Percentiles rank a stretch among this genome's conserved stretches.
These are phyloP conservation scores for Aspergillus sp. DNA, from an alignment of 2,329 filamentous ascomycete species.

Conservation along the genomic window DNA sequence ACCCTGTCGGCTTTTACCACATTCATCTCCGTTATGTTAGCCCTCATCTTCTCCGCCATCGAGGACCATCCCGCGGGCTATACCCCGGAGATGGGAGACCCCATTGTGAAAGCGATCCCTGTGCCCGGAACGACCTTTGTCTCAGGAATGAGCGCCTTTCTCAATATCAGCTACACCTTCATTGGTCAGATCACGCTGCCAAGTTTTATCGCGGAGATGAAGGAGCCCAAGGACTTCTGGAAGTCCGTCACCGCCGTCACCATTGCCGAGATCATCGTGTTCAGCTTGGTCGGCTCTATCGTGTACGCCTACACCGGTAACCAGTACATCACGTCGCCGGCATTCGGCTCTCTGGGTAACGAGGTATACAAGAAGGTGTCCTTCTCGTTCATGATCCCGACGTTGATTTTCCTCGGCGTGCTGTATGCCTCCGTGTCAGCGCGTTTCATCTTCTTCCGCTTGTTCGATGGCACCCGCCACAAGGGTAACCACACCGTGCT, in stretches of 20 bases:
- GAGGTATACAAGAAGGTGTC: slow-evolving; percentile 79
- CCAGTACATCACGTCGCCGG: slow-evolving; percentile 83
- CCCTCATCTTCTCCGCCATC: slow-evolving; percentile 77
- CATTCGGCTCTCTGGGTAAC: slow-evolving; percentile 79
- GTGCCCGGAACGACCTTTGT: slow-evolving; percentile 75
- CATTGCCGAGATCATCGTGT: slow-evolving; percentile 82
- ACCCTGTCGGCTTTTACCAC: slow-evolving; percentile 83
- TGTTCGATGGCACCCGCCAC: slow-evolving; percentile 79
- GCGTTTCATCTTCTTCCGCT: slow-evolving; percentile 87
- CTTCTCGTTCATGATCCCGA: slow-evolving; percentile 95
- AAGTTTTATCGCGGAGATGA: slow-evolving; percentile 96
- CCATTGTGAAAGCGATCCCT: slow-evolving; percentile 69
- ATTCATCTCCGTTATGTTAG: slow-evolving; percentile 82
- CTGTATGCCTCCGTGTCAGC: slow-evolving; percentile 88
- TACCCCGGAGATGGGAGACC: slow-evolving; percentile 60
- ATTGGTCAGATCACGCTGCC: slow-evolving; percentile 94
- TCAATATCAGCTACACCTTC: slow-evolving; percentile 96
- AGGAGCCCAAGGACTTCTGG: slow-evolving; percentile 75
- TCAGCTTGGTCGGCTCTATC: slow-evolving; percentile 76
- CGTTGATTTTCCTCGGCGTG: slow-evolving; percentile 87
- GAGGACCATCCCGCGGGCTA: slow-evolving; percentile 73
- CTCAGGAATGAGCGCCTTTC: slow-evolving; percentile 78
- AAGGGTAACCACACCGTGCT: slow-evolving; percentile 77
- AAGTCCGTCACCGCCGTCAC: slow-evolving; percentile 92
- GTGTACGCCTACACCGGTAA: slow-evolving; percentile 87